Evolutionary conservation across 306 rosid species (phyloP).

Genomic region (Casuarina cunninghamiana): DNA sequence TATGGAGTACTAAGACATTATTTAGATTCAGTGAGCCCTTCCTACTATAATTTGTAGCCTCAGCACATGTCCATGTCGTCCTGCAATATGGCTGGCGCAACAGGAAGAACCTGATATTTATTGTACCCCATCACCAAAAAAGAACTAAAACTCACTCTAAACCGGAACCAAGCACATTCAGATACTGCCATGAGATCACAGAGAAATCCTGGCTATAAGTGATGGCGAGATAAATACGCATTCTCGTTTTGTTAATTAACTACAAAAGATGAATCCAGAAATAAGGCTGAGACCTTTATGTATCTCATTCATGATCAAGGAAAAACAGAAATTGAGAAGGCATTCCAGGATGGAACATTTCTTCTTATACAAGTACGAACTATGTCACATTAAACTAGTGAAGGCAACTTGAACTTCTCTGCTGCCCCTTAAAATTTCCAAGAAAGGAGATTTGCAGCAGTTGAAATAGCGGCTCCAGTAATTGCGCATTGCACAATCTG

Average conservation of each 20-base stretch:
- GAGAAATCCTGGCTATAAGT: too few species aligned
- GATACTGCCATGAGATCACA: not conserved
- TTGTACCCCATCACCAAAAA: not conserved
- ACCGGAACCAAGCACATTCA: not conserved
- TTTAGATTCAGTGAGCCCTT: too few species aligned
- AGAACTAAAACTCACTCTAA: not conserved
- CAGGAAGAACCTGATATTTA: too few species aligned
- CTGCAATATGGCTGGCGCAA: too few species aligned
- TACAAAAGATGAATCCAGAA: not conserved
- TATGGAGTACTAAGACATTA: too few species aligned
- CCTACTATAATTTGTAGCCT: too few species aligned
- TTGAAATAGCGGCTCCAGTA: constrained; percentile 84
- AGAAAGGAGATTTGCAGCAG: constrained; percentile 79
- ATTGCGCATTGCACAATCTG: constrained; percentile 80
- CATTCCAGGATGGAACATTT: not conserved
- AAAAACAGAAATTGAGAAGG: not conserved
- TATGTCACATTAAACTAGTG: constrained; percentile 4
- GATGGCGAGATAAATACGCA: not conserved
- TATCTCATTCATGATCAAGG: not conserved
- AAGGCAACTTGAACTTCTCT: not conserved
- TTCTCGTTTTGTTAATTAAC: not conserved
- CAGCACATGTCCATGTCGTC: too few species aligned
- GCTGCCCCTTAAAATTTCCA: constrained; percentile 51
- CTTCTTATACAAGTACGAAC: constrained; percentile 5
- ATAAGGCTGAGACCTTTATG: not conserved